phyloP scores from a whole-genome alignment of 192 early-diverging fungal genomes.

The Umbelopsis sp. region DNA sequence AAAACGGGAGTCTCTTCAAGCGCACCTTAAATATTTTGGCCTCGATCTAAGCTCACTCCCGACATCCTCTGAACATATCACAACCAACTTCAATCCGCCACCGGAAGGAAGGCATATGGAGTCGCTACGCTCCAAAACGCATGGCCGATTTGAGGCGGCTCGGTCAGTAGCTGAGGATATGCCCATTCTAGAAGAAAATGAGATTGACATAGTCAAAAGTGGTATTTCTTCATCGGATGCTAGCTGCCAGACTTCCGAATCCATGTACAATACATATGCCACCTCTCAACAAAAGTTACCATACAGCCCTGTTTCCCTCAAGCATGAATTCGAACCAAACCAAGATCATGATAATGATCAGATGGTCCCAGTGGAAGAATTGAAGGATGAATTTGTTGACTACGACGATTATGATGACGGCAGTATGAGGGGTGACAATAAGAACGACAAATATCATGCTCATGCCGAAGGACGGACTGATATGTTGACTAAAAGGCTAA shows the following conservation, averaged over 20 bases:
- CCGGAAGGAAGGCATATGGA: not conserved
- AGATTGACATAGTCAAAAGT: not conserved
- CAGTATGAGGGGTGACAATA: not conserved
- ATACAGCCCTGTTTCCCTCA: not conserved
- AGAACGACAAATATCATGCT: not conserved
- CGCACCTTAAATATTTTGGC: conserved; percentile 9
- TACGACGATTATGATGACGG: conserved; percentile 12
- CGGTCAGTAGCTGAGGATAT: too few relatives aligned
- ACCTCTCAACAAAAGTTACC: not conserved
- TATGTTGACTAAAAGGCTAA: conserved; percentile 27
- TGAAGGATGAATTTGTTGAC: too few relatives aligned
- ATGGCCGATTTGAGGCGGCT: too few relatives aligned
- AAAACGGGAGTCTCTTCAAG: conserved; percentile 5
- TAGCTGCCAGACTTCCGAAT: conserved; percentile 9
- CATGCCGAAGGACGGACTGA: not conserved
- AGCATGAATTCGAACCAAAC: too few relatives aligned
- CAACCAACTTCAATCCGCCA: not conserved
- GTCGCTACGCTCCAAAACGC: too few relatives aligned
- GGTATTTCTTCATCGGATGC: not conserved
- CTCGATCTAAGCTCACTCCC: not conserved
- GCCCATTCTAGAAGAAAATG: not conserved
- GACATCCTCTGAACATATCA: not conserved
- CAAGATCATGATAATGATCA: too few relatives aligned
- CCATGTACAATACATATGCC: conserved; percentile 11
- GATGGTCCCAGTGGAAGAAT: too few relatives aligned